Evolutionary conservation across 2,329 filamentous ascomycete genomes (phyloP), one percentile per base, ranked within the genome.

Genomic region (Neofusicoccum kwambonambiense): DNA sequence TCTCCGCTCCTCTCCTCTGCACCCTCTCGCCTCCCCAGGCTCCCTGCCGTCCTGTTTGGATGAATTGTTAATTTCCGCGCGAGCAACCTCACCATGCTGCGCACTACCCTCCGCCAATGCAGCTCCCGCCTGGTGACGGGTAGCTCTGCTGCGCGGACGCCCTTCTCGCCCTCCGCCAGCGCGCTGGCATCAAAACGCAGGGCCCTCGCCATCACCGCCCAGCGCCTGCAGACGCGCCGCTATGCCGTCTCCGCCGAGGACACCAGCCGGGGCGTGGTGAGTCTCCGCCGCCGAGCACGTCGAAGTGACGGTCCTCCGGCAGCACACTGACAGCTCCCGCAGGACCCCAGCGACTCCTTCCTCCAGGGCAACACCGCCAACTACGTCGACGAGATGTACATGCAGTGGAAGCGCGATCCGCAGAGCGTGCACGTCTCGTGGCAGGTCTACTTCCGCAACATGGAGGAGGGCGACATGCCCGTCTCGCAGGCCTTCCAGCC

Each of bases 371-470:
- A 92, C 84, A 95, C 94, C 67, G 95, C 95, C 80, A 97, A 96
- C 83, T 99, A 99, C 83, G 92, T 99, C 77, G 95, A 99, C 80
- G 95, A 97, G 84, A 99, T 99, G 95, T 99, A 99, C 81, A 84
- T 97, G 83, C 89, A 93, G 77, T 99, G 95, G 95, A 97, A 94
- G 82, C 85, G 91, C 69, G 93, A 99, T 73, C 93, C 95, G 61
- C 86, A 88, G 73, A 97, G 92, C 76, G 95, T 99, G 66, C 95
- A 99, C 81, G 86, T 97, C 73, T 99, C 95, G 78, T 99, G 95
- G 95, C 94, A 97, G 83, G 89, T 96, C 77, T 99, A 99, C 86
- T 99, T 99, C 87, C 92, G 89, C 83, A 99, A 99, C 83, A 97
- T 99, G 91, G 95, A 99, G 84, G 91, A 88, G 70, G 95, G 95